These are phyloP conservation scores for Apiotrichum laibachii DNA, from an alignment of 1,284 basidiomycete species.

Conservation along the genomic window DNA sequence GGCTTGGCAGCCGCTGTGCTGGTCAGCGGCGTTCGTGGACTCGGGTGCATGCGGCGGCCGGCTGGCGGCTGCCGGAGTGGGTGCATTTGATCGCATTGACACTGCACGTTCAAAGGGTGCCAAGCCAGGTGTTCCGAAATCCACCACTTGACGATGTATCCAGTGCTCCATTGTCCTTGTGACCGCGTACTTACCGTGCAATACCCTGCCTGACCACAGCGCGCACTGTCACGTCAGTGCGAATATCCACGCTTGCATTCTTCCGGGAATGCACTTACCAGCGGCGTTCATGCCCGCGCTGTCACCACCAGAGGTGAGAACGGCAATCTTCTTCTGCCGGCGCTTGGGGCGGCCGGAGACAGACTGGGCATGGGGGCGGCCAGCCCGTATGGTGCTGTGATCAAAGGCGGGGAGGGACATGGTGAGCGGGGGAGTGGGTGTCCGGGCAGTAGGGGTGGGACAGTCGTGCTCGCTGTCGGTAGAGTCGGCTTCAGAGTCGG, in stretches of 20 bases:
- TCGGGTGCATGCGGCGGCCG: not conserved
- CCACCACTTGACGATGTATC: too few relatives aligned
- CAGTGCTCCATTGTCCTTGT: not conserved
- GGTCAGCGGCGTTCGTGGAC: not conserved
- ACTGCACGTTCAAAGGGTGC: too few relatives aligned
- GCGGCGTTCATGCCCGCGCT: constrained; percentile 96
- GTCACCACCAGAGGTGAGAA: constrained; percentile 95
- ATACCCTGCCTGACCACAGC: constrained; percentile 86
- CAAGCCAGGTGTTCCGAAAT: too few relatives aligned
- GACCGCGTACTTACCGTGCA: constrained; percentile 63
- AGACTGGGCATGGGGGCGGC: not conserved
- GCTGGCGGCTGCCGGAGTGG: too few relatives aligned
- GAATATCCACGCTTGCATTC: not conserved
- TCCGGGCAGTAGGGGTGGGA: too few relatives aligned
- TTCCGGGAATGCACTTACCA: constrained; percentile 30
- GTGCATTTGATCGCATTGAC: too few relatives aligned
- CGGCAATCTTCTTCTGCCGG: constrained; percentile 62
- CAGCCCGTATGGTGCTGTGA: not conserved
- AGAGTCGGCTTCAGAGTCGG: too few relatives aligned
- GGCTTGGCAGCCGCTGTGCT: constrained; percentile 77
- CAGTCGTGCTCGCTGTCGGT: too few relatives aligned
- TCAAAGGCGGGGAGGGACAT: not conserved
- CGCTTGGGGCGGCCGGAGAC: not conserved
- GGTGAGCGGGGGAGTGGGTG: not conserved
- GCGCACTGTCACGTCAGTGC: constrained; percentile 59